Base-by-base conservation (phyloP, 768 basidiomycete genomes). In the Trametes cubensis region DNA sequence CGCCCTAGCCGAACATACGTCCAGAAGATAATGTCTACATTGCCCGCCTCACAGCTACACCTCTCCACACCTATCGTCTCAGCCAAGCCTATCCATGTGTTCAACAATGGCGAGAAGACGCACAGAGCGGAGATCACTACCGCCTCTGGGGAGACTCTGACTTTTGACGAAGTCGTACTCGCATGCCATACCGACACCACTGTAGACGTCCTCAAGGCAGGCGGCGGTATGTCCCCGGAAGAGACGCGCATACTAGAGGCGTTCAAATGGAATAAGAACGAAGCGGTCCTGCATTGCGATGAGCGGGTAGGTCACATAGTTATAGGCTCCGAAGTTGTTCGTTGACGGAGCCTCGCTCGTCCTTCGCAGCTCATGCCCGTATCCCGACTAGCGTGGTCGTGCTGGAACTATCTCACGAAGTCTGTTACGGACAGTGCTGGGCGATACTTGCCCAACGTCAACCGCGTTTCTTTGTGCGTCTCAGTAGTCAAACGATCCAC, bases 371-470 rank as follows among this genome's bases (percentile, higher is more conserved):
- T 92, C 15, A 90, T 92, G 88, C 91, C 89, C 0, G 77, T 76
- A 58, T 76, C 77, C 50, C 75, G 81, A 20, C 64, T 75, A 13
- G 88, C 87, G 0, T 92, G 89, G 86, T 86, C 88, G 0, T 87
- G 87, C 65, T 92, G 89, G 89, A 92, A 91, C 71, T 91, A 89
- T 70, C 72, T 90, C n/a, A 85, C 87, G 0, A 76, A 73, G 39
- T 84, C 82, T 18, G 69, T 72, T 18, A 56, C 74, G 20, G 75
- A 79, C 61, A 60, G 57, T 7, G 67, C 75, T 5, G 79, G 81
- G 3, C 58, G 65, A 17, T 61, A 71, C 62, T 76, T 79, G 56
- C 74, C 80, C 15, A 84, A 87, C 64, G 76, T 81, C 6, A 80
- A 89, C 63, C 77, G 80, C 39, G 84, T 90, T 15, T 81, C 87